These are phyloP conservation scores for Scedosporium apiospermum DNA, from an alignment of 2,329 filamentous ascomycete genomes.

Conservation along the genomic window DNA sequence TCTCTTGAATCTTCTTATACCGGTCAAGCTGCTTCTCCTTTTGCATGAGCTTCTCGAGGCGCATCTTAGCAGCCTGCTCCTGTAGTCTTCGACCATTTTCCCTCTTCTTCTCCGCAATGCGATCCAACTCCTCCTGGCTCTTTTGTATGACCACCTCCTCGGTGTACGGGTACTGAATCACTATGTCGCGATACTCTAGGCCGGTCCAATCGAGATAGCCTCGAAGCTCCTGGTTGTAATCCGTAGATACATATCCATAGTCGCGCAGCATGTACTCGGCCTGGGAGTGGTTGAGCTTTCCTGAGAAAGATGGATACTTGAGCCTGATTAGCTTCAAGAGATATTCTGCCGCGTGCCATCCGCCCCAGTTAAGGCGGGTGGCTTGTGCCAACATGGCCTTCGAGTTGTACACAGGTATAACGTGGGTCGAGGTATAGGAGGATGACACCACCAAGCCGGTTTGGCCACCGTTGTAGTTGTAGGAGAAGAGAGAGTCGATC, in stretches of 20 bases:
- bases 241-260: slow-evolving; percentile 79
- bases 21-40: slow-evolving; percentile 96
- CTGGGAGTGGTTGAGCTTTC: slow-evolving; percentile 77
- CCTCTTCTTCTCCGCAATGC: slow-evolving; percentile 86
- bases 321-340: slow-evolving; percentile 79
- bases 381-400: slow-evolving; percentile 80
- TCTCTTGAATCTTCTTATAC: slow-evolving; percentile 72
- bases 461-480: slow-evolving; percentile 79
- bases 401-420: slow-evolving; percentile 84
- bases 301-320: slow-evolving; percentile 85
- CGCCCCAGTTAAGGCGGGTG: slow-evolving; percentile 89
- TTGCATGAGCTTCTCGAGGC: slow-evolving; percentile 84
- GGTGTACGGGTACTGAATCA: slow-evolving; percentile 88
- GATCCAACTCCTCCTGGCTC: slow-evolving; percentile 84
- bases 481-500: slow-evolving; percentile 94
- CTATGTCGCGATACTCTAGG: slow-evolving; percentile 76
- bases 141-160: slow-evolving; percentile 88
- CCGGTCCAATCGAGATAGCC: slow-evolving; percentile 84
- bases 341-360: slow-evolving; percentile 82
- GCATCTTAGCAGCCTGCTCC: slow-evolving; percentile 95
- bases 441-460: slow-evolving; percentile 87
- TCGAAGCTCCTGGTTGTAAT: slow-evolving; percentile 72
- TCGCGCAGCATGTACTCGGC: slow-evolving; percentile 79
- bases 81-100: slow-evolving; percentile 87
- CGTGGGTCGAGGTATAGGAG: slow-evolving; percentile 85